Conservation (phyloP, 2,329 filamentous ascomycete genomes). For the Ceratocystis alfenasii region DNA sequence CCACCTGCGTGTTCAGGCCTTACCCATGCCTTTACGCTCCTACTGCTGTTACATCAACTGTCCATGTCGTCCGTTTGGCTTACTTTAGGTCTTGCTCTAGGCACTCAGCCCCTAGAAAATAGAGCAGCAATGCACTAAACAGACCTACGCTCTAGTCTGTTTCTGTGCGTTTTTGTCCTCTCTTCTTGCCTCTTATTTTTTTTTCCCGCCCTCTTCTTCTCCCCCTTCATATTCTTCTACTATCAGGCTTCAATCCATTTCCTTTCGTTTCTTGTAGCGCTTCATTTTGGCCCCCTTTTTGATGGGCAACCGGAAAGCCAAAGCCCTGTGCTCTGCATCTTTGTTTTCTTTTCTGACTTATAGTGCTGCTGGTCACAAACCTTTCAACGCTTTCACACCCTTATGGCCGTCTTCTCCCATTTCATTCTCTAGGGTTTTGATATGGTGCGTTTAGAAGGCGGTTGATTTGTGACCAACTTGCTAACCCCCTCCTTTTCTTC, state of each 20-base stretch:
- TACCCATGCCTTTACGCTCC: no score
- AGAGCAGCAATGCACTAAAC: not conserved
- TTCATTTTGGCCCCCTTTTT: not conserved
- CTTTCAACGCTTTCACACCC: not conserved
- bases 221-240: not conserved
- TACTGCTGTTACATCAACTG: no score
- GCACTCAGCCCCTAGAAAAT: no score
- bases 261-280: not conserved
- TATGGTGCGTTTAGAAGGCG: not conserved
- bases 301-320: not conserved
- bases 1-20: no score
- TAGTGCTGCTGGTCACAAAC: not conserved
- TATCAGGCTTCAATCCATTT: not conserved
- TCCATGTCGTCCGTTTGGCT: no score
- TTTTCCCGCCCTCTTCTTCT: not conserved
- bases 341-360: not conserved
- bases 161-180: not conserved
- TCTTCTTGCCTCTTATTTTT: not conserved
- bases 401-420: not conserved
- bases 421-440: not conserved
- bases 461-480: slow-evolving; percentile 3
- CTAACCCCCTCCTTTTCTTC: not conserved
- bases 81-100: no score
- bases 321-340: not conserved
- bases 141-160: not conserved